phyloP scores from a whole-genome alignment of 805 yeast genomes.

The Wickerhamomyces silvicola region DNA sequence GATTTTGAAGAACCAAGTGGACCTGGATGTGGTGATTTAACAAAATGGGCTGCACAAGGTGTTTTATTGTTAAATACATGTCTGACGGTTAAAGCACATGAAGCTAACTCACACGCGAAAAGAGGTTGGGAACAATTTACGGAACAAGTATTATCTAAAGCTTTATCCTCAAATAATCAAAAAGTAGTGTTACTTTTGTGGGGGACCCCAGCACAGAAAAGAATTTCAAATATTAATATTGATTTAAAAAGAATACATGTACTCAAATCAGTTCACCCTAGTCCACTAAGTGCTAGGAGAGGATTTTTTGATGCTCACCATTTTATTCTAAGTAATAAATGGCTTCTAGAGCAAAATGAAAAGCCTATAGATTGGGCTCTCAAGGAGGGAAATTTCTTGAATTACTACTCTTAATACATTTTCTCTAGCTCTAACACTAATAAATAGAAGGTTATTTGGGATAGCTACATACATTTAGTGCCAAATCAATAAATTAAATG shows the following conservation, averaged over 20 bases:
- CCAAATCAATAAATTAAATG: too few species aligned
- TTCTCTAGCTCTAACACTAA: background rate
- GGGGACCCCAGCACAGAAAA: constrained; percentile 40
- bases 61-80: constrained; percentile 84
- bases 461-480: too few species aligned
- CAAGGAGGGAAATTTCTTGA: constrained; percentile 19
- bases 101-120: constrained; percentile 86
- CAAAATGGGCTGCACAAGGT: constrained; percentile 83
- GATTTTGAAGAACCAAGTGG: constrained; percentile 51
- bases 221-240: constrained; percentile 24
- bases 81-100: constrained; percentile 86
- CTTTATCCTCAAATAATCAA: constrained; percentile 34
- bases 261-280: constrained; percentile 82
- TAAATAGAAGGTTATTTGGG: too few species aligned
- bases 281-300: constrained; percentile 85
- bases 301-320: constrained; percentile 79
- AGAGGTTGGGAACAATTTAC: constrained; percentile 94
- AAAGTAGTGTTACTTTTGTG: constrained; percentile 22
- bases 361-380: constrained; percentile 64
- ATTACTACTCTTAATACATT: background rate
- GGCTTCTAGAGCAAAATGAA: constrained; percentile 45
- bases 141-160: constrained; percentile 57
- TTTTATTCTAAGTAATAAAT: constrained; percentile 68
- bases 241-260: constrained; percentile 37
- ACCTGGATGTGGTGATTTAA: constrained; percentile 51